Base-by-base conservation (phyloP, 441 rosid genomes). In the Euphorbia celastroides region DNA sequence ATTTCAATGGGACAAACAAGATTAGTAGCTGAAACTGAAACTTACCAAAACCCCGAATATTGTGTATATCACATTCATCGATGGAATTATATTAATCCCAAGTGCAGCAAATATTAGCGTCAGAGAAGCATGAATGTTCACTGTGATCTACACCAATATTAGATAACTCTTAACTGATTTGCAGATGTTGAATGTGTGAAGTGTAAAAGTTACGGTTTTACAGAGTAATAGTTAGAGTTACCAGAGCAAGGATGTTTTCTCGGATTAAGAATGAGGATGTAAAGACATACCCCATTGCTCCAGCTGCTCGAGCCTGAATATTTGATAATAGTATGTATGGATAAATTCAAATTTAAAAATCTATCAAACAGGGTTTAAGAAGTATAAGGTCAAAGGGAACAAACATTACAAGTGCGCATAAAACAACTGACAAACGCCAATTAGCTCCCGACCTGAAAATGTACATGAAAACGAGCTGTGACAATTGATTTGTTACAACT, bases 191-290 rank as follows among this genome's bases (percentile, higher is more conserved):
- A 48, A 42, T 57, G 16, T 61, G 55, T 59, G 9, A 64, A 65
- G 64, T 26, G 8, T 32, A 4, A 34, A 34, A 34, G 38, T 34
- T 34, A n/a, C n/a, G n/a, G n/a, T n/a, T n/a, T n/a, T n/a, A n/a
- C n/a, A n/a, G n/a, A n/a, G n/a, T n/a, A n/a, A n/a, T n/a, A n/a
- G n/a, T n/a, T n/a, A n/a, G n/a, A n/a, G n/a, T n/a, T 84, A 90
- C 96, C 87, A 93, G 78, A 68, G 86, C 95, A 34, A 90, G 87
- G 73, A 93, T 93, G 75, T 90, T 93, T 76, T 93, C 98, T 80
- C 88, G 82, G 78, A 90, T 90, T 70, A 93, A 81, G 83, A 93
- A 93, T 11, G 97, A 93, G 54, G 96, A 78, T 71, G 87, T 81
- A 28, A 87, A 75, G 75, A 90, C 89, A 78, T 93, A 90, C 68